A percentile compares a stretch with the other conserved stretches of the same genome.
Conservation (phyloP, 495 filamentous ascomycete species). For the Penicillium mononematosum region DNA sequence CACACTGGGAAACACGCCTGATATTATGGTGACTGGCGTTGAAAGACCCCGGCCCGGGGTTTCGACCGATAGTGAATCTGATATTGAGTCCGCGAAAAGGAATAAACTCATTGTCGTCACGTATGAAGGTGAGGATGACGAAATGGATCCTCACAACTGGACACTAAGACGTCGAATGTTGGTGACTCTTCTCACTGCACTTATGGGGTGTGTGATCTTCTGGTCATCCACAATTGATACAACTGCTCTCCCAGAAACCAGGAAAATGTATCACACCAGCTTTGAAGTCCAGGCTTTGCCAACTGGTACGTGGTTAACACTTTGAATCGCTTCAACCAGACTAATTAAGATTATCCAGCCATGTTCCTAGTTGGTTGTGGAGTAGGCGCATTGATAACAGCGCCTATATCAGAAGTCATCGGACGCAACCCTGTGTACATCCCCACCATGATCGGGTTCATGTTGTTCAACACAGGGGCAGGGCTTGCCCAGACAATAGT, state of each 20-base stretch:
- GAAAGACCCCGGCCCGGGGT: conserved; percentile 5
- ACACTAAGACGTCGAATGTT: conserved; percentile 30
- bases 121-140: conserved; percentile 52
- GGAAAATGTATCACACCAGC: conserved; percentile 6
- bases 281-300: conserved; percentile 18
- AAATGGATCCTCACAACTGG: conserved; percentile 60
- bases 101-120: conserved; percentile 56
- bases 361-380: conserved; percentile 59
- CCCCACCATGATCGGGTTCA: conserved; percentile 32
- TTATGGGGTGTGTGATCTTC: conserved; percentile 46
- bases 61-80: background rate
- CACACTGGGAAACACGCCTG: conserved; percentile 13
- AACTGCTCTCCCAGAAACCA: conserved; percentile 22
- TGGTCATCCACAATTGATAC: conserved; percentile 50
- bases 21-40: conserved; percentile 25
- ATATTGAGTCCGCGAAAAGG: conserved; percentile 1
- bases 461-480: conserved; percentile 45
- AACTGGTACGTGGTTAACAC: conserved; percentile 29
- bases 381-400: conserved; percentile 40
- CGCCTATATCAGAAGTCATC: conserved; percentile 54
- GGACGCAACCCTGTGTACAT: conserved; percentile 53
- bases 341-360: conserved; percentile 3
- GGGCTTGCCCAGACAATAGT: conserved; percentile 41
- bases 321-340: conserved; percentile 38
- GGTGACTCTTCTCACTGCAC: conserved; percentile 47